These are phyloP conservation scores for Dothidotthia symphoricarpi DNA, from an alignment of 2,329 filamentous ascomycete genomes.

Conservation along the genomic window DNA sequence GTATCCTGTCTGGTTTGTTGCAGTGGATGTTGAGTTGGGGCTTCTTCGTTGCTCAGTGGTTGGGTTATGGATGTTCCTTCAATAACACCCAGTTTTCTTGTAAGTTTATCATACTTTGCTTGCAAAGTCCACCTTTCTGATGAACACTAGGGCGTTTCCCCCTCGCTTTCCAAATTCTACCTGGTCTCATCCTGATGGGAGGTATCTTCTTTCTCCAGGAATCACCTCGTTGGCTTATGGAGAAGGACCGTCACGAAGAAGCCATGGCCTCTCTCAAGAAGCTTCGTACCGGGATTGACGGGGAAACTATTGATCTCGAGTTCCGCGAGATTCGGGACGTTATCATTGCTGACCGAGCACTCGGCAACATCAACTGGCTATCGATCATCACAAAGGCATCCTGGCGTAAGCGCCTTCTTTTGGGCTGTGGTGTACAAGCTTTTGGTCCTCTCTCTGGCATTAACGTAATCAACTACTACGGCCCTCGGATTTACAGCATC, in stretches of 20 bases:
- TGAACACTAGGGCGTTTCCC: slow-evolving; percentile 36
- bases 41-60: slow-evolving; percentile 42
- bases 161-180: slow-evolving; percentile 46
- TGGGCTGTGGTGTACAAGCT: slow-evolving; percentile 51
- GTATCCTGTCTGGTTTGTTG: slow-evolving; percentile 62
- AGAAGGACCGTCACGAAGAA: slow-evolving; percentile 55
- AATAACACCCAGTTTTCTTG: slow-evolving; percentile 21
- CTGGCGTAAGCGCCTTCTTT: slow-evolving; percentile 49
- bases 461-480: slow-evolving; percentile 46
- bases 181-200: slow-evolving; percentile 44
- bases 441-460: slow-evolving; percentile 52
- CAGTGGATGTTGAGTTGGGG: slow-evolving; percentile 43
- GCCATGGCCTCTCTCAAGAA: slow-evolving; percentile 19
- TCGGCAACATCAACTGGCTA: slow-evolving; percentile 42
- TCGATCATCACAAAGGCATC: slow-evolving; percentile 46
- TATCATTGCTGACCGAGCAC: slow-evolving; percentile 23
- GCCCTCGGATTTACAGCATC: slow-evolving; percentile 45
- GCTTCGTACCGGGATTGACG: slow-evolving; percentile 19
- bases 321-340: slow-evolving; percentile 25
- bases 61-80: slow-evolving; percentile 40
- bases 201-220: slow-evolving; percentile 57
- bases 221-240: slow-evolving; percentile 60
- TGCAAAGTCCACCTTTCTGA: slow-evolving; percentile 3
- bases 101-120: slow-evolving; percentile 7
- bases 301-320: slow-evolving; percentile 20